Base-by-base conservation (phyloP, 176 grass and related monocot species). In the Rhynchospora breviuscula region DNA sequence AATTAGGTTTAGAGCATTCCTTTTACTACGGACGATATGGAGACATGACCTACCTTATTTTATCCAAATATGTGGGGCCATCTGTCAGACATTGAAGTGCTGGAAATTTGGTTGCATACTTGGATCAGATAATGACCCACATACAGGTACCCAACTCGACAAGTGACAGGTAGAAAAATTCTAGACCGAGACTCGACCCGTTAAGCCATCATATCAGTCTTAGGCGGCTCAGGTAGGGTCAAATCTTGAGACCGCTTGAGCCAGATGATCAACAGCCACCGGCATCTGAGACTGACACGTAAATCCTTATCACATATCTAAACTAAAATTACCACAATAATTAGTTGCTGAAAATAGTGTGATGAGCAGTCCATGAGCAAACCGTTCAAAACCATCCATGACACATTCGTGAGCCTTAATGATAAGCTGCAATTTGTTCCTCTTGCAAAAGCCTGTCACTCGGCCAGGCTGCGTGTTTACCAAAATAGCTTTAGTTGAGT, bases 321-420 rank as follows among this genome's bases (percentile, higher is more conserved):
- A 13, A 49, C 1, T 54, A 89, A 58, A 45, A 81, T 81, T 98
- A 95, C 96, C 96, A 78, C 96, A 98, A 87, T 98, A 98, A 83
- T 98, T 98, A 88, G 96, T 98, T 26, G 95, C 95, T 85, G 93
- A 95, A 95, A 98, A 98, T 78, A 98, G 87, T 89, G 96, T 98
- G 63, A 98, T 98, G 53, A 98, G 58, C 67, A 93, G 96, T 26
- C 96, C 96, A 63, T 93, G 91, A 47, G 96, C 96, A 65, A 98
- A 98, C 67, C 96, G 93, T 82, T 98, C 96, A 80, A 98, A 98
- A 48, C 96, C 96, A 95, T 98, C 96, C 96, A 98, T 98, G 51
- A 98, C 96, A 87, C 96, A 98, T 59, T 98, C 96, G 86, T 95
- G 96, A 72, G 96, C 96, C 87, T 93, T 93, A 85, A 98, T 95